Evolutionary conservation across 768 basidiomycete genomes (phyloP).

Genomic region (Mycena alexandri): DNA sequence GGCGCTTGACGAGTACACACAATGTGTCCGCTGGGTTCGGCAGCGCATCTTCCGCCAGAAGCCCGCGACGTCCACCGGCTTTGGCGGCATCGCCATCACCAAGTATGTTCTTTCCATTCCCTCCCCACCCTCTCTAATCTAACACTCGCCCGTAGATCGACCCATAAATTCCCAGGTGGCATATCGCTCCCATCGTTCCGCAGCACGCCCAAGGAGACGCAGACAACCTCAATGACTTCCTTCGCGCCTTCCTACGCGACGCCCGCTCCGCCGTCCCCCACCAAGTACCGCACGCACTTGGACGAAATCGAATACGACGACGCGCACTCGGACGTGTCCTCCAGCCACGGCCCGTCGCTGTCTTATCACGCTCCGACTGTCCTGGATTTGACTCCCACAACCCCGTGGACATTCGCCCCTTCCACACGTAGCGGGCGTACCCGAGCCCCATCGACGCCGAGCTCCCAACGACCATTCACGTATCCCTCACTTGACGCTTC

Average conservation of each 20-base stretch:
- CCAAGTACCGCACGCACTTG: neutral
- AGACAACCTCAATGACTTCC: too few relatives aligned
- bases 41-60: neutral
- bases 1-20: slow-evolving; percentile 57
- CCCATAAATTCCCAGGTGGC: too few relatives aligned
- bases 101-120: too few relatives aligned
- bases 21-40: neutral
- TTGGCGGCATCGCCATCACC: too few relatives aligned
- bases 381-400: neutral
- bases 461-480: slow-evolving; percentile 36
- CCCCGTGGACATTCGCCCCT: neutral
- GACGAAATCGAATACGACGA: slow-evolving; percentile 6
- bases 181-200: neutral
- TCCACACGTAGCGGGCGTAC: too few relatives aligned
- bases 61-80: neutral
- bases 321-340: slow-evolving; percentile 4
- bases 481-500: slow-evolving; percentile 38
- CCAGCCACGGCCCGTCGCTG: neutral
- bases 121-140: too few relatives aligned
- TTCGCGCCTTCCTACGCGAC: neutral
- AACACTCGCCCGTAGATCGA: too few relatives aligned
- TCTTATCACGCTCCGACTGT: slow-evolving; percentile 1
- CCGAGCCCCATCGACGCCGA: neutral
- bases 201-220: neutral
- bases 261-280: neutral